A percentile compares a stretch with the other conserved stretches of the same genome.
Evolutionary conservation across 768 basidiomycete genomes (phyloP).

Genomic region (Macrolepiota albuminosa): DNA sequence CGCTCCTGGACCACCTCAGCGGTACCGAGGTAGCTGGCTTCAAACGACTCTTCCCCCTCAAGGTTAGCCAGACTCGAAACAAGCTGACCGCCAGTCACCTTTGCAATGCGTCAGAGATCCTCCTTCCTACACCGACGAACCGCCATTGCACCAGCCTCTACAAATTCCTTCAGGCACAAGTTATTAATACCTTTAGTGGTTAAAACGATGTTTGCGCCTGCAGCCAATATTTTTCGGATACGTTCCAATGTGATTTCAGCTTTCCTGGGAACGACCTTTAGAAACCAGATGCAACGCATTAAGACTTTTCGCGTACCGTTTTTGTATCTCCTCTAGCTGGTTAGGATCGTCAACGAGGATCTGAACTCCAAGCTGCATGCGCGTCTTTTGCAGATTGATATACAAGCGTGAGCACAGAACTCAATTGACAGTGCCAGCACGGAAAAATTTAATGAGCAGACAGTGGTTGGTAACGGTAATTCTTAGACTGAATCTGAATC

Average conservation of each 20-base stretch:
- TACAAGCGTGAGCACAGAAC: constrained; percentile 52
- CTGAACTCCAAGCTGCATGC: constrained; percentile 98
- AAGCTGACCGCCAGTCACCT: constrained; percentile 92
- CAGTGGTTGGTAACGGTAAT: too few species aligned
- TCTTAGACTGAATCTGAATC: too few species aligned
- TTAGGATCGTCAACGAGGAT: constrained; percentile 96
- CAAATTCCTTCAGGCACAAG: constrained; percentile 95
- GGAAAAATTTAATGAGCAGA: too few species aligned
- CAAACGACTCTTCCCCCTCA: constrained; percentile 97
- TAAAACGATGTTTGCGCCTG: constrained; percentile 94
- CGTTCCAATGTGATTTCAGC: constrained; percentile 94
- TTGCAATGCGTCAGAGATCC: constrained; percentile 94
- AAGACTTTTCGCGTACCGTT: constrained; percentile 50
- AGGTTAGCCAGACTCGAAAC: constrained; percentile 92
- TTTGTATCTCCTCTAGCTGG: constrained; percentile 93
- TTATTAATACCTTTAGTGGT: constrained; percentile 99
- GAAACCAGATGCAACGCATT: not conserved
- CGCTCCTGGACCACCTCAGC: constrained; percentile 97
- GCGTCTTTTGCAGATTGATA: constrained; percentile 92
- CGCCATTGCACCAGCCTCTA: constrained; percentile 98
- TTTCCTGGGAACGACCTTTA: constrained; percentile 53
- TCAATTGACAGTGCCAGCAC: too few species aligned
- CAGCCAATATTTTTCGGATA: constrained; percentile 90
- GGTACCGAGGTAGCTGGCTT: constrained; percentile 81
- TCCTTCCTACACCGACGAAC: constrained; percentile 97